phyloP scores from a whole-genome alignment of 495 filamentous ascomycete genomes.

The Astrocystis sublimbata region DNA sequence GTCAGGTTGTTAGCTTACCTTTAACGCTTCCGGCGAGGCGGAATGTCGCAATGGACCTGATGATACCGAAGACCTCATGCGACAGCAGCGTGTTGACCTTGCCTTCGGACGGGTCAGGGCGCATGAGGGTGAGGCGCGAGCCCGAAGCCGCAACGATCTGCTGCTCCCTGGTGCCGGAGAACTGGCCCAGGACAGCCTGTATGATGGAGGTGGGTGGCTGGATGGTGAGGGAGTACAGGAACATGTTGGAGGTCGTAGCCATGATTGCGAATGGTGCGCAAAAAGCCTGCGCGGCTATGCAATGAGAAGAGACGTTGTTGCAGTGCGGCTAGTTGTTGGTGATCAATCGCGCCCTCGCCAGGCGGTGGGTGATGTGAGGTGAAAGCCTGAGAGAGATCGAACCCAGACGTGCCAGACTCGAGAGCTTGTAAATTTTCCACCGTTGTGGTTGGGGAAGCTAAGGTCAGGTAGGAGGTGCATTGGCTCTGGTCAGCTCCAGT shows the following conservation, averaged over 20 bases:
- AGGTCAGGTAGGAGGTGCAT: background rate
- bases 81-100: constrained; percentile 83
- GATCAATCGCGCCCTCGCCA: background rate
- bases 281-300: constrained; percentile 53
- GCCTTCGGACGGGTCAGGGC: constrained; percentile 79
- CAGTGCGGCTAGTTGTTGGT: background rate
- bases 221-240: constrained; percentile 94
- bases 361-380: background rate
- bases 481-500: background rate
- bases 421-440: constrained; percentile 15
- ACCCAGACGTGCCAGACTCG: too few relatives aligned
- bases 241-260: constrained; percentile 97
- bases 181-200: constrained; percentile 89
- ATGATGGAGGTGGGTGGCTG: constrained; percentile 85
- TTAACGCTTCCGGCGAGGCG: constrained; percentile 90
- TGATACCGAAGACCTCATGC: constrained; percentile 95
- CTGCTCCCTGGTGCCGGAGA: constrained; percentile 91
- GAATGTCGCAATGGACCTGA: constrained; percentile 82
- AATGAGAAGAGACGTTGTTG: constrained; percentile 11
- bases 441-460: background rate
- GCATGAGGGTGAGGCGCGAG: constrained; percentile 82
- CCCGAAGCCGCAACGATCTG: constrained; percentile 95
- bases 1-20: constrained; percentile 65
- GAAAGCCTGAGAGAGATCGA: too few relatives aligned
- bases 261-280: constrained; percentile 61